Base-by-base conservation (phyloP, 2,329 filamentous ascomycete genomes). In the Stagonosporopsis tanaceti region DNA sequence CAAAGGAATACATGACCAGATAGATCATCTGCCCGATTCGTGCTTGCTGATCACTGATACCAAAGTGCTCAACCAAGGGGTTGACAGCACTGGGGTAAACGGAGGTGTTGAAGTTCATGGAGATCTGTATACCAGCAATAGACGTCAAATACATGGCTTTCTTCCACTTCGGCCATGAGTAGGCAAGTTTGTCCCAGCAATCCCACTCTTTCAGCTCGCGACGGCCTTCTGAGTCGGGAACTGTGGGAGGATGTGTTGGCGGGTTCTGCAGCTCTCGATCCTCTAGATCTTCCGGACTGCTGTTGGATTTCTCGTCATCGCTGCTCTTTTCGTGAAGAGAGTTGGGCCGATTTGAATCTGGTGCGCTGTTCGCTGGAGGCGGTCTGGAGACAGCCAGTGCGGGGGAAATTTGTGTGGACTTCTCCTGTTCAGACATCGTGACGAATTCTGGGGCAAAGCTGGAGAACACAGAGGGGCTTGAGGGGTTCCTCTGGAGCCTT, bases 1-100 rank as follows among this genome's bases (percentile, higher is more conserved):
- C 91, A 71, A 95, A 93, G 39, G 90, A 91, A 72, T 95, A 95
- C 5, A 88, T 75, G 45, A 95, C 82, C 34, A 95, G 78, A 77
- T 93, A 95, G 62, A 66, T 66, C 64, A 68, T 68, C 46, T 66
- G 64, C 8, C 67, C 66, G 1, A 68, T 51, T 39, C 66, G 59
- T 15, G 65, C 67, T 42, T 63, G 61, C 48, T 69, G 66, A 6
- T 61, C 58, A 48, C 63, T 69, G 11, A 79, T 71, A 1, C 78
- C 66, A 65, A 90, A 94, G 58, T 92, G 82, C 24, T 87, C 79
- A 0, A 84, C 76, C 22, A 85, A 78, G 12, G 79, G 80, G 47
- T 65, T 69, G 45, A 84, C 77, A 2, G 79, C 83, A 59, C 83
- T 85, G 11, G 81, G 79, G 61, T 83, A 85, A 4, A 85, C 76